These are phyloP conservation scores for Aspergillus glaucus DNA, from an alignment of 2,329 filamentous ascomycete species.

Conservation along the genomic window DNA sequence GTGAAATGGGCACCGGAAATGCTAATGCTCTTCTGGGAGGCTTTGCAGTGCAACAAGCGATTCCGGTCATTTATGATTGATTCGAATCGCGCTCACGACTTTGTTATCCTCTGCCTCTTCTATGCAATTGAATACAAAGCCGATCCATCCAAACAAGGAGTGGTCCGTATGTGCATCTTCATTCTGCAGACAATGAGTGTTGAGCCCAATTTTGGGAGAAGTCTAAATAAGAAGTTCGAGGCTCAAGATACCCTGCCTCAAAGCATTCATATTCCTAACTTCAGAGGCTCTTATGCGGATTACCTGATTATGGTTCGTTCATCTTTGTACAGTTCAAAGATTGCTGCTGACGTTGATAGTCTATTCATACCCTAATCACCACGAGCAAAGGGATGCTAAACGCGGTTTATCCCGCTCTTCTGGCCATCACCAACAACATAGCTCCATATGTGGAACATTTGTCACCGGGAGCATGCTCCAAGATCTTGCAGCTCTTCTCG, in stretches of 20 bases:
- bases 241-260: conserved; percentile 80
- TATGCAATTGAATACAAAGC: conserved; percentile 86
- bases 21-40: conserved; percentile 96
- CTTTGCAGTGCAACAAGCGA: conserved; percentile 92
- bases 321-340: neutral
- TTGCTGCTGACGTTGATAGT: conserved; percentile 46
- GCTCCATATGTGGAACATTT: conserved; percentile 76
- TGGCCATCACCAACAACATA: conserved; percentile 91
- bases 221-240: conserved; percentile 82
- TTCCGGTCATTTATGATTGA: conserved; percentile 97
- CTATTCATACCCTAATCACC: conserved; percentile 86
- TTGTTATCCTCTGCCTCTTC: conserved; percentile 82
- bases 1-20: conserved; percentile 89
- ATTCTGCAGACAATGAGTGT: conserved; percentile 90
- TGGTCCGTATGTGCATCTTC: conserved; percentile 97
- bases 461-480: conserved; percentile 67
- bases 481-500: conserved; percentile 77
- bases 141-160: conserved; percentile 80
- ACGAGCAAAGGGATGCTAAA: conserved; percentile 84
- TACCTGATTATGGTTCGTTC: conserved; percentile 71
- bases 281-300: conserved; percentile 86
- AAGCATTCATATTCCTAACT: conserved; percentile 74
- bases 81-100: conserved; percentile 87
- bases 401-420: conserved; percentile 82
- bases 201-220: conserved; percentile 82